Base-by-base conservation (phyloP, 2,329 filamentous ascomycete species). In the Phyllosticta citriasiana region DNA sequence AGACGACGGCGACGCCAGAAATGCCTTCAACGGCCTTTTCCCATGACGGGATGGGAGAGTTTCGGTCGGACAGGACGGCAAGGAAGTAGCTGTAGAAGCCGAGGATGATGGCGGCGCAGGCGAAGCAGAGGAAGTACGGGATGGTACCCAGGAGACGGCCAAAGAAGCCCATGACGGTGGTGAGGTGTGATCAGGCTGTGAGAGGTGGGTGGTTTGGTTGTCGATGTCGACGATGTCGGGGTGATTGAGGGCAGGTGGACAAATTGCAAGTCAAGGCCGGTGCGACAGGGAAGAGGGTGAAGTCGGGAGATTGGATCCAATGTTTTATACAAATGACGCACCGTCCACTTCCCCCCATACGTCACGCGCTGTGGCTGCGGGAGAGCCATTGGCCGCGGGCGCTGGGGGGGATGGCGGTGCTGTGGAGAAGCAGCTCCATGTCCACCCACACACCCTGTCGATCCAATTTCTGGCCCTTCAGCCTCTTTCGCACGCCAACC, bases 31-130 rank as follows among this genome's bases (percentile, higher is more conserved):
- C 88, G 27, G 89, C 89, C 61, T 86, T 85, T 63, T 87, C 77
- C 77, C 83, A 87, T 66, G 74, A 83, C 19, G 82, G 78, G 66
- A 92, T 91, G 62, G 69, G 62, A 14, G 86, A 73, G 66, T 85
- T 68, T 74, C 90, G 84, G 68, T 87, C 83, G 64, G 82, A 73
- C 14, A 92, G 82, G 8, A 88, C 82, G 8, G 88, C 84, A 57
- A 97, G 84, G 80, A 91, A 95, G 80, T 95, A 96, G 57, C 86
- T 87, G 80, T 88, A 76, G 64, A 94, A 83, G 66, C 83, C 88
- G 64, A 97, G 82, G 64, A 93, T 82, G 66, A 96, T 80, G 63
- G 81, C 84, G 8, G 87, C 80, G 72, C 85, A 89, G 71, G 83
- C 80, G 74, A 96, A 88, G 69, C 90, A 84, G 61, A 96, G 76